A percentile compares a stretch with the other conserved stretches of the same genome.
phyloP scores from a whole-genome alignment of 2,329 filamentous ascomycete genomes.

The Pseudovirgaria hyperparasitica region DNA sequence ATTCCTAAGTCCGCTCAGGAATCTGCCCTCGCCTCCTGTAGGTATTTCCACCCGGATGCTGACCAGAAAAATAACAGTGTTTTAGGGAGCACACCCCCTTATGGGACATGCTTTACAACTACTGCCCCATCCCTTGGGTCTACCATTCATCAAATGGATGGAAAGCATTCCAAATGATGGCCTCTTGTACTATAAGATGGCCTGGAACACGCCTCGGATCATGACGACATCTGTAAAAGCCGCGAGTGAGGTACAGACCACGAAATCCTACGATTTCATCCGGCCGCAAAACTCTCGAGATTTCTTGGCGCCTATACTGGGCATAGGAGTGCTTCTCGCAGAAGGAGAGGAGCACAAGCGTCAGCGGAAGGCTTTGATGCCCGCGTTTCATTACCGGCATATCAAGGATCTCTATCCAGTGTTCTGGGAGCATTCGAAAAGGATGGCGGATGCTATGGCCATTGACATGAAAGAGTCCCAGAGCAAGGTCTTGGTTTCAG shows the following conservation, averaged over 20 bases:
- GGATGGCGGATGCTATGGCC: conserved; percentile 35
- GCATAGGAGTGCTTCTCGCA: conserved; percentile 31
- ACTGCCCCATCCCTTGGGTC: too few relatives aligned
- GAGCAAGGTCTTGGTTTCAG: conserved; percentile 45
- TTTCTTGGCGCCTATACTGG: conserved; percentile 30
- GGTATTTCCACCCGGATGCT: too few relatives aligned
- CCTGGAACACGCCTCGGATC: conserved; percentile 13
- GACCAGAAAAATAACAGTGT: too few relatives aligned
- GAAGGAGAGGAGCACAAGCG: conserved; percentile 31
- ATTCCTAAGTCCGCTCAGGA: too few relatives aligned
- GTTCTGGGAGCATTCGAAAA: conserved; percentile 62
- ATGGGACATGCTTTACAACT: too few relatives aligned
- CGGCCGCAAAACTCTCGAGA: conserved; percentile 28
- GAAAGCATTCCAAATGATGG: conserved; percentile 16
- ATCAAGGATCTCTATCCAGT: conserved; percentile 66
- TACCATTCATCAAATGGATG: too few relatives aligned
- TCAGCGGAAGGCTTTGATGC: conserved; percentile 56
- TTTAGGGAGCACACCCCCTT: too few relatives aligned
- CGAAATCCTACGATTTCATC: conserved; percentile 34
- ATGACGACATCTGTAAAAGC: conserved; percentile 18
- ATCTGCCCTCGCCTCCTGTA: too few relatives aligned
- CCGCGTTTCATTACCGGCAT: conserved; percentile 67
- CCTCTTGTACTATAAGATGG: conserved; percentile 15
- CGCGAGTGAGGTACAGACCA: conserved; percentile 31
- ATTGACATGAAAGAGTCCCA: conserved; percentile 13